A percentile compares a stretch with the other conserved stretches of the same genome.
These are phyloP conservation scores for Afroboletus lepidellus DNA, from an alignment of 1,284 basidiomycete species.

Conservation along the genomic window DNA sequence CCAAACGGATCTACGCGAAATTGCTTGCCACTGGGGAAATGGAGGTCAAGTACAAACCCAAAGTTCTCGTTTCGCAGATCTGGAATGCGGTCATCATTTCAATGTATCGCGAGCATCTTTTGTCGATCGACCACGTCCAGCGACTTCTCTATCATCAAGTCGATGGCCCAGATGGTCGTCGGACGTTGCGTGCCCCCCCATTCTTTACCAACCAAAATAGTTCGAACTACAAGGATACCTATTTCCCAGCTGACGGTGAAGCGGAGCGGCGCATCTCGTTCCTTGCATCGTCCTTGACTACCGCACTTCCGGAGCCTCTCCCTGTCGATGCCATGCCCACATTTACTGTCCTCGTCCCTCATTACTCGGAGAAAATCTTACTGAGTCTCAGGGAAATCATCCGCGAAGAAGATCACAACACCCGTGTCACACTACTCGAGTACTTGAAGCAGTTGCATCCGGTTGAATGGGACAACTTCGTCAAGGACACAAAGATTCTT, in stretches of 20 bases:
- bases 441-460: conserved; percentile 98
- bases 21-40: conserved; percentile 87
- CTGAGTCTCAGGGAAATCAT: conserved; percentile 94
- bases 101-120: conserved; percentile 96
- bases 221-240: conserved; percentile 70
- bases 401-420: conserved; percentile 93
- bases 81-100: conserved; percentile 99
- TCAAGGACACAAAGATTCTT: conserved; percentile 98
- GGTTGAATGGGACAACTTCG: conserved; percentile 99
- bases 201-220: conserved; percentile 95
- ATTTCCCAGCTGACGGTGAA: conserved; percentile 90
- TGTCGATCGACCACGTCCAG: conserved; percentile 95
- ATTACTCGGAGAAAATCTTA: conserved; percentile 95
- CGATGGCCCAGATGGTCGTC: conserved; percentile 79
- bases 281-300: conserved; percentile 93
- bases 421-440: conserved; percentile 91
- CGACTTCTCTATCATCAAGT: conserved; percentile 94
- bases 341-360: conserved; percentile 93
- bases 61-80: conserved; percentile 94
- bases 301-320: conserved; percentile 83
- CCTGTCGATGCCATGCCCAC: conserved; percentile 97
- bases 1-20: conserved; percentile 95
- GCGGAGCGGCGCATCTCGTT: conserved; percentile 95
- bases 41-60: conserved; percentile 97
- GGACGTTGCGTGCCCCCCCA: conserved; percentile 86